Evolutionary conservation across 225 moss, liverwort and hornwort species (phyloP).

Genomic region (Lunularia cruciata): DNA sequence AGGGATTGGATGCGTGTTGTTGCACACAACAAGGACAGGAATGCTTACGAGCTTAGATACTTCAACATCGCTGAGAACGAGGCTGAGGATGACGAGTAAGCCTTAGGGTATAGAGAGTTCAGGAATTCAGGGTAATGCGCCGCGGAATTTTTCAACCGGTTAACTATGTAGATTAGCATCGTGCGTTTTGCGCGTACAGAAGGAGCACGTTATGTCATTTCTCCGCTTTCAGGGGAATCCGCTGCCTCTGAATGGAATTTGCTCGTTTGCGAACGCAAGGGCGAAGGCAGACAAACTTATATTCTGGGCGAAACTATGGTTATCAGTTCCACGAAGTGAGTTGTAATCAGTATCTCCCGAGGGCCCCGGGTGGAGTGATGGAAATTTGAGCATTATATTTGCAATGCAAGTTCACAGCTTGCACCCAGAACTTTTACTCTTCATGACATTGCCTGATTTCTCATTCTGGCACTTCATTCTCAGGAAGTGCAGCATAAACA

Average conservation of each 20-base stretch:
- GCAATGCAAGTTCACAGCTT: no score
- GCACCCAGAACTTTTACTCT: no score
- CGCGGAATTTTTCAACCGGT: not conserved
- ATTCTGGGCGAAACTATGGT: no score
- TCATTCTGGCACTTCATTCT: no score
- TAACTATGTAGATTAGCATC: not conserved
- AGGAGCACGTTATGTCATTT: not conserved
- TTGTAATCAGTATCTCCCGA: no score
- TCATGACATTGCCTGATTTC: no score
- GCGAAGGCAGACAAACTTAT: no score
- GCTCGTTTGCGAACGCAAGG: no score
- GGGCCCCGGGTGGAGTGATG: no score
- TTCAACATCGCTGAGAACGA: slow-evolving; percentile 74
- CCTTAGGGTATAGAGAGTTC: not conserved
- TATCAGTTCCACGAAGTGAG: no score
- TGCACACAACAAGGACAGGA: slow-evolving; percentile 76
- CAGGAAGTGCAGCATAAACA: no score
- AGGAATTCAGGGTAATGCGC: not conserved
- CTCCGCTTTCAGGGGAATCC: not conserved
- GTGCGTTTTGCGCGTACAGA: not conserved
- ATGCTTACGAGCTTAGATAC: slow-evolving; percentile 71
- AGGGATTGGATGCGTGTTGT: slow-evolving; percentile 83
- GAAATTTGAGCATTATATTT: no score
- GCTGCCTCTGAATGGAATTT: not conserved
- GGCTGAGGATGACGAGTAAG: slow-evolving; percentile 68